Percentiles rank a stretch among this genome's conserved stretches.
These are phyloP conservation scores for Kurtzmaniella natalensis DNA, from an alignment of 1,139 yeast genomes.

Conservation along the genomic window DNA sequence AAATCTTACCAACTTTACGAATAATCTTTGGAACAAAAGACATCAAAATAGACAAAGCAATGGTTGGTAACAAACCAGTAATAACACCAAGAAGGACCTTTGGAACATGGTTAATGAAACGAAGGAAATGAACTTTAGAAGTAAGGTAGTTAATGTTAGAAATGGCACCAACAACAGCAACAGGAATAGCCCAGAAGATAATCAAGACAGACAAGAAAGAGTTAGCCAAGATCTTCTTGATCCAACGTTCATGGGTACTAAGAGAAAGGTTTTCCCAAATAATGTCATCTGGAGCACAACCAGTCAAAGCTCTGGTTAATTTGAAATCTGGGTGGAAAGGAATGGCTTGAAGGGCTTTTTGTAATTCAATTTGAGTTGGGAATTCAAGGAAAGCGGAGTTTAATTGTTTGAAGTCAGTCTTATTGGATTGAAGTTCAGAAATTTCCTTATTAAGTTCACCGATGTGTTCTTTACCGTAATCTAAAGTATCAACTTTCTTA, in stretches of 20 bases:
- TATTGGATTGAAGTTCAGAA: constrained; percentile 9
- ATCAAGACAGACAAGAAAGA: constrained; percentile 51
- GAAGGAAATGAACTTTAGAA: constrained; percentile 61
- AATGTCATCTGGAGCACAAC: constrained; percentile 67
- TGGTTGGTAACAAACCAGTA: constrained; percentile 82
- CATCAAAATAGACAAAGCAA: constrained; percentile 80
- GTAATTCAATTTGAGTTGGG: constrained; percentile 82
- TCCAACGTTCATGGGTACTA: constrained; percentile 37
- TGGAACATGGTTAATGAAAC: constrained; percentile 71
- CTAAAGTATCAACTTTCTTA: constrained; percentile 79
- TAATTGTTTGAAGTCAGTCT: constrained; percentile 45
- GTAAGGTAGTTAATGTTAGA: constrained; percentile 78
- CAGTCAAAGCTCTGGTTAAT: constrained; percentile 58
- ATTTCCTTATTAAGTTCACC: constrained; percentile 68
- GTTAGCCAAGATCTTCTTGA: constrained; percentile 36
- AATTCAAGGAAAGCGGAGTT: constrained; percentile 86
- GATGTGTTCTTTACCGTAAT: constrained; percentile 61
- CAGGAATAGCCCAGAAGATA: constrained; percentile 87
- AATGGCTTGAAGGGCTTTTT: constrained; percentile 79
- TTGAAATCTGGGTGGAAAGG: constrained; percentile 65
- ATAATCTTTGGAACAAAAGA: constrained; percentile 70
- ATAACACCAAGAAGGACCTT: constrained; percentile 65
- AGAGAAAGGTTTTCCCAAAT: constrained; percentile 72
- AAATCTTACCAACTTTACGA: constrained; percentile 56
- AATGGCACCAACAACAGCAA: constrained; percentile 82